Evolutionary conservation across 345 rosid species (phyloP).

Genomic region (Balakata baccata): DNA sequence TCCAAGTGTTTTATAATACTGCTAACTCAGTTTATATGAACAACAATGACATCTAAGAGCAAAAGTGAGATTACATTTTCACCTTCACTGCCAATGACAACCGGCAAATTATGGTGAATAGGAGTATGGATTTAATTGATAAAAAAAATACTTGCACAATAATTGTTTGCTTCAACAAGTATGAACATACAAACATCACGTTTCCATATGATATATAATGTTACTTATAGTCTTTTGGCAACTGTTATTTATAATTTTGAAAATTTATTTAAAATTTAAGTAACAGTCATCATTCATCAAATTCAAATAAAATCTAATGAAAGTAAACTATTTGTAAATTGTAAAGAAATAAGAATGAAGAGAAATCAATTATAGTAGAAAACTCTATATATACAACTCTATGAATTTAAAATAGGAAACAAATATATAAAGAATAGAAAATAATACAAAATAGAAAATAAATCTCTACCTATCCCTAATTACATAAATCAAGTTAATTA

Average conservation of each 20-base stretch:
- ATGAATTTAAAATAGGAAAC: too few relatives aligned
- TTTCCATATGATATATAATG: not conserved
- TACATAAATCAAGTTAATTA: too few relatives aligned
- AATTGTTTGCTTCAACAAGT: not conserved
- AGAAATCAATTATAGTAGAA: too few relatives aligned
- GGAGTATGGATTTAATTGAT: not conserved
- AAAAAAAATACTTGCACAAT: not conserved
- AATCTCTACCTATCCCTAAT: too few relatives aligned
- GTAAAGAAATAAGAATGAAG: too few relatives aligned
- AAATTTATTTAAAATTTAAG: not conserved
- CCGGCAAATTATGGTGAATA: not conserved
- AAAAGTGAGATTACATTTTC: not conserved
- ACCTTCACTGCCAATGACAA: conserved; percentile 1
- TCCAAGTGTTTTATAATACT: not conserved
- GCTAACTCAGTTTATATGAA: not conserved
- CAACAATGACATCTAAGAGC: not conserved
- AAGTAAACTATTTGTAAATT: not conserved
- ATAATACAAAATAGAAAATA: too few relatives aligned
- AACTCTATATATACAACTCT: too few relatives aligned
- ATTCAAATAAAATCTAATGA: not conserved
- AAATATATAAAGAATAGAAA: too few relatives aligned
- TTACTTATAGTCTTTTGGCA: not conserved
- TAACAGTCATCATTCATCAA: too few relatives aligned
- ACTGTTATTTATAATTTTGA: not conserved
- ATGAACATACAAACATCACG: not conserved